phyloP scores from a whole-genome alignment of 345 rosid species.

The Pugionium cornutum region DNA sequence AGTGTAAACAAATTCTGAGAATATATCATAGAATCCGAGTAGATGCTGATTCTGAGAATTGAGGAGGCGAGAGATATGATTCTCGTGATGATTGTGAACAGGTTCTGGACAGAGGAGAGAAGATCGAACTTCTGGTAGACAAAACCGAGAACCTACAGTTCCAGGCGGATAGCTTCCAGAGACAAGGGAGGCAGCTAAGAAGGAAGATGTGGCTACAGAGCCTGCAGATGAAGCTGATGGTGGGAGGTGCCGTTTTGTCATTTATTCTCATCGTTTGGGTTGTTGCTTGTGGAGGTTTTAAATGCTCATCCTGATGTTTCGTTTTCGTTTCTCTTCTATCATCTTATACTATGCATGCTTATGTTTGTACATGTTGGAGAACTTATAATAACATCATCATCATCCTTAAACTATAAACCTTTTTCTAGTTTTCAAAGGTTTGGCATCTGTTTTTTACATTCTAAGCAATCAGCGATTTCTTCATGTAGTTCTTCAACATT shows the following conservation, averaged over 20 bases:
- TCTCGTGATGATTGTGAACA: conserved; percentile 23
- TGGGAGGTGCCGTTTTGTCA: conserved; percentile 62
- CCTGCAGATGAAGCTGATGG: conserved; percentile 81
- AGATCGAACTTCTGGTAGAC: conserved; percentile 89
- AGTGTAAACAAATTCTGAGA: neutral
- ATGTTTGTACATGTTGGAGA: conserved; percentile 34
- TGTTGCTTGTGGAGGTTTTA: conserved; percentile 69
- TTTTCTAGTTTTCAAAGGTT: conserved; percentile 1
- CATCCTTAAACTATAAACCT: neutral
- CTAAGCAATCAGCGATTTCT: conserved; percentile 4
- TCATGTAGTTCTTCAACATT: neutral
- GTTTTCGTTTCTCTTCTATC: conserved; percentile 15
- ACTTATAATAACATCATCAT: conserved; percentile 27
- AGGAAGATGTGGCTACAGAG: conserved; percentile 97
- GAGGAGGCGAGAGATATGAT: neutral
- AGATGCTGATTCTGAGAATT: neutral
- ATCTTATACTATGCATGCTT: conserved; percentile 18
- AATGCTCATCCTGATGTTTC: conserved; percentile 49
- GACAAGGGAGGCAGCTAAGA: conserved; percentile 90
- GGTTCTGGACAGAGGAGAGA: conserved; percentile 98
- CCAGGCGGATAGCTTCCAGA: conserved; percentile 97
- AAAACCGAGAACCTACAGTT: conserved; percentile 89
- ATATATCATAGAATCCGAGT: neutral
- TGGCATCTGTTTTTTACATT: neutral
- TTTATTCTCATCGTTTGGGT: conserved; percentile 72